Percentiles rank a stretch among this genome's conserved stretches.
These are phyloP conservation scores for Hygrophorus russula DNA, from an alignment of 768 basidiomycete genomes.

Conservation along the genomic window DNA sequence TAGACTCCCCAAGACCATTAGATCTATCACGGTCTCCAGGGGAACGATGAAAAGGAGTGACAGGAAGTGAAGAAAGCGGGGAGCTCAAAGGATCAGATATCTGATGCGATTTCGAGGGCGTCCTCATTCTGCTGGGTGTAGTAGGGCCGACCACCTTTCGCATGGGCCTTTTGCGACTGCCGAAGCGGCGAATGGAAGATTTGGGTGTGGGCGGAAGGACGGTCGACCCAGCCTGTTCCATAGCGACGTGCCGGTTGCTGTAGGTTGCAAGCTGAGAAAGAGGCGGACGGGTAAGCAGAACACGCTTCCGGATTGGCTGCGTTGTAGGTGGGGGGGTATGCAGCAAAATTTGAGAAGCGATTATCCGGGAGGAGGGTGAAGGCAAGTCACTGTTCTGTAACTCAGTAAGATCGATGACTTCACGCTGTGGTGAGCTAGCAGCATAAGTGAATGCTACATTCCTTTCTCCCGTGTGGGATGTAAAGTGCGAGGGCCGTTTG, in stretches of 20 bases:
- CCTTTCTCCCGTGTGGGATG: neutral
- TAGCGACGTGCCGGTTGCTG: neutral
- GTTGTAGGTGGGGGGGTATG: slow-evolving; percentile 3
- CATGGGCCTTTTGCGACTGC: neutral
- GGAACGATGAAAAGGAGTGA: slow-evolving; percentile 11
- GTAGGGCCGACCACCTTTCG: neutral
- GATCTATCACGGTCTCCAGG: no score
- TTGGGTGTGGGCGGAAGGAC: neutral
- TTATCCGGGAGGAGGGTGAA: neutral
- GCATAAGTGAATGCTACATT: no score
- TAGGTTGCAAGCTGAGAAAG: neutral
- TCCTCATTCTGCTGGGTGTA: neutral
- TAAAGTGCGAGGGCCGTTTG: neutral
- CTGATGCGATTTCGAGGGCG: neutral
- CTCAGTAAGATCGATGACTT: no score
- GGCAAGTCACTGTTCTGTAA: no score
- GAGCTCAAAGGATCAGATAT: no score
- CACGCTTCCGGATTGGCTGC: neutral
- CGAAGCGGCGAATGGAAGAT: neutral
- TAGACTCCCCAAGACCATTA: no score
- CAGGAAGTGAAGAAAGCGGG: slow-evolving; percentile 1
- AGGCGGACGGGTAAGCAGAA: neutral
- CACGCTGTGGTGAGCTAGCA: no score
- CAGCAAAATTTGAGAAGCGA: neutral
- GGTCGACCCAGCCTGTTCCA: neutral